phyloP scores from a whole-genome alignment of 2,329 filamentous ascomycete genomes.

The Aspergillus tamarii region DNA sequence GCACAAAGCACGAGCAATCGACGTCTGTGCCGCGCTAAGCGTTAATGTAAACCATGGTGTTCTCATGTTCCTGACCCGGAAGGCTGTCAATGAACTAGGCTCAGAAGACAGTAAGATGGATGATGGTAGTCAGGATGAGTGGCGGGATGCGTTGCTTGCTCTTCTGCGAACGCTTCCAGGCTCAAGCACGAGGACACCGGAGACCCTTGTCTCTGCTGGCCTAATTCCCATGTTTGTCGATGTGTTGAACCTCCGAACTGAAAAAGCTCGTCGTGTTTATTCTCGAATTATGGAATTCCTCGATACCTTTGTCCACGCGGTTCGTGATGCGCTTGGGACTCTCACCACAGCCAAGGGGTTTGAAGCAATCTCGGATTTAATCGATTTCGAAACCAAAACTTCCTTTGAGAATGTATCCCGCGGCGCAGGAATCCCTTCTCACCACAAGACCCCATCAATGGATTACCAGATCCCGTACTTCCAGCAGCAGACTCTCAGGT shows the following conservation, averaged over 20 bases:
- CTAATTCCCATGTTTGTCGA: conserved; percentile 89
- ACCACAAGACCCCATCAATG: conserved; percentile 77
- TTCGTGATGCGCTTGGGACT: conserved; percentile 80
- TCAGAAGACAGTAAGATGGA: conserved; percentile 60
- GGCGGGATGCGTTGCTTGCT: conserved; percentile 88
- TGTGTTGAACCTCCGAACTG: conserved; percentile 79
- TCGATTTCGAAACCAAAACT: conserved; percentile 74
- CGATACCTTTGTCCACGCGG: conserved; percentile 82
- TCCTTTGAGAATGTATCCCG: conserved; percentile 68
- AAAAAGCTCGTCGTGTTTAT: conserved; percentile 80
- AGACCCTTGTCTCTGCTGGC: conserved; percentile 84
- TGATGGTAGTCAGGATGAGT: conserved; percentile 75
- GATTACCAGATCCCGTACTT: conserved; percentile 95
- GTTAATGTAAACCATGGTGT: conserved; percentile 96
- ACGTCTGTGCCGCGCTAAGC: conserved; percentile 88
- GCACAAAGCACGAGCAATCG: conserved; percentile 73
- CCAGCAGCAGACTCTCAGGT: conserved; percentile 90
- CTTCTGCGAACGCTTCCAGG: conserved; percentile 80
- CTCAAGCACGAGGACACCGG: conserved; percentile 70
- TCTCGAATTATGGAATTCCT: conserved; percentile 84
- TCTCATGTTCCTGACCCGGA: conserved; percentile 87
- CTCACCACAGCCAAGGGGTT: conserved; percentile 83
- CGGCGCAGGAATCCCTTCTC: conserved; percentile 71
- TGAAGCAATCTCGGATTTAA: conserved; percentile 85
- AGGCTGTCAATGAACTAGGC: conserved; percentile 81